phyloP scores from a whole-genome alignment of 805 yeast genomes.

The Yamadazyma ubonensis region DNA sequence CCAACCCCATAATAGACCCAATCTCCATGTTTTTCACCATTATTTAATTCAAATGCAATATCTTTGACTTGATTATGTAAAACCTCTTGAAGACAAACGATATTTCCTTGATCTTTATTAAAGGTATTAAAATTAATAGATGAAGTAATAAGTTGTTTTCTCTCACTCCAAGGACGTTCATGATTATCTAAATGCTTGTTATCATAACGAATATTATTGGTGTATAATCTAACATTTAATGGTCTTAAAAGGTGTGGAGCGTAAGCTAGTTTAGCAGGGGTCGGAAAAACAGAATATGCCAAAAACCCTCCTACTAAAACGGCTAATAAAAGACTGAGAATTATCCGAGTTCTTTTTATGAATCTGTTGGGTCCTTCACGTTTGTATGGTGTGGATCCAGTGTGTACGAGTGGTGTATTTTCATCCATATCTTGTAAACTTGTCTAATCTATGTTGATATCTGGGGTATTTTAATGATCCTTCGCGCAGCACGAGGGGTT shows the following conservation, averaged over 20 bases:
- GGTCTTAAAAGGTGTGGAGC: conserved; percentile 10
- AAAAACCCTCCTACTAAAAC: neutral
- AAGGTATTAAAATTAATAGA: conserved; percentile 21
- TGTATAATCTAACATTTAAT: conserved; percentile 29
- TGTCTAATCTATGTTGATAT: neutral
- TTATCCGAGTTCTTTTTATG: neutral
- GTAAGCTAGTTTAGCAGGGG: neutral
- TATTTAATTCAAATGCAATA: conserved; percentile 24
- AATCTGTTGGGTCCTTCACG: neutral
- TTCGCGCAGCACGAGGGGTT: neutral
- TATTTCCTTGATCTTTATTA: conserved; percentile 23
- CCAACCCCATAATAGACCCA: conserved; percentile 43
- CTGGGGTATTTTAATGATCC: neutral
- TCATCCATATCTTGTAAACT: conserved; percentile 11
- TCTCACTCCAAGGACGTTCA: conserved; percentile 46
- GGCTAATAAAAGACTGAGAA: neutral
- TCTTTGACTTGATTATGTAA: conserved; percentile 42
- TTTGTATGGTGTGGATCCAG: neutral
- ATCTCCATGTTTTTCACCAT: conserved; percentile 20
- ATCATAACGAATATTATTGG: conserved; percentile 48
- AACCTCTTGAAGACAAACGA: conserved; percentile 44
- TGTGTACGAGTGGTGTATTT: conserved; percentile 11
- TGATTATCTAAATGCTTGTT: conserved; percentile 30
- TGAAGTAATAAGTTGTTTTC: conserved; percentile 36
- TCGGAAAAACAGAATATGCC: neutral